Percentiles rank a stretch among this genome's conserved stretches.
Evolutionary conservation across 1,139 yeast genomes (phyloP).

Genomic region (Lodderomyces beijingensis): DNA sequence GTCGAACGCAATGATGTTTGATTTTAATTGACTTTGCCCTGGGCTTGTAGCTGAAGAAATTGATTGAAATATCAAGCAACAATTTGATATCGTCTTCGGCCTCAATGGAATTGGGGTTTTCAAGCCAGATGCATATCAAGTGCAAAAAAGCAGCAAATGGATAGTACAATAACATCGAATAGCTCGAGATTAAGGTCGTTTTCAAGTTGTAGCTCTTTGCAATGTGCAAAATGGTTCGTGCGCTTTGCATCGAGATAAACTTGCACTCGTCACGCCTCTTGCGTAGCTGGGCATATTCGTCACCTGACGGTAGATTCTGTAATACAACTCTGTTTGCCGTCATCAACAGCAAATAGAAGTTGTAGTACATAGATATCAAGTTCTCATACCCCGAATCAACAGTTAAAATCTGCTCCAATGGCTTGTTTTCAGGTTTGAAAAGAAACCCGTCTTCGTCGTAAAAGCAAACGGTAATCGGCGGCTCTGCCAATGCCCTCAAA

Average conservation of each 20-base stretch:
- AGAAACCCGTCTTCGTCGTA: constrained; percentile 22
- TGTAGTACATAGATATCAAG: constrained; percentile 21
- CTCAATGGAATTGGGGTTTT: constrained; percentile 24
- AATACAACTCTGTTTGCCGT: constrained; percentile 28
- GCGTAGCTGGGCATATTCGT: constrained; percentile 14
- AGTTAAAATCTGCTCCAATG: constrained; percentile 3
- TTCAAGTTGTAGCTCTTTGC: constrained; percentile 18
- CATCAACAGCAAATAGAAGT: constrained; percentile 31
- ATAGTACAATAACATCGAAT: constrained; percentile 29
- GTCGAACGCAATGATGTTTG: constrained; percentile 7
- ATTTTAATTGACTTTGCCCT: constrained; percentile 2
- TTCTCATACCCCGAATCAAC: constrained; percentile 14
- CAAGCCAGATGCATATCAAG: constrained; percentile 25
- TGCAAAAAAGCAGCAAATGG: constrained; percentile 33
- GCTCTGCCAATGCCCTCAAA: constrained; percentile 12
- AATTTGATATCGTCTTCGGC: constrained; percentile 25
- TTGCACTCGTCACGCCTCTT: constrained; percentile 16
- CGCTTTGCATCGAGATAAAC: constrained; percentile 24
- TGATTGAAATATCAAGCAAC: constrained; percentile 24
- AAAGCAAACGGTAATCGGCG: constrained; percentile 18
- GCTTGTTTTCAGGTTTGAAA: constrained; percentile 6
- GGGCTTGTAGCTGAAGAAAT: constrained; percentile 15
- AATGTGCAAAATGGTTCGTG: constrained; percentile 31
- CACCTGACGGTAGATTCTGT: constrained; percentile 20
- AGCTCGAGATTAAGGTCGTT: constrained; percentile 18